These are phyloP conservation scores for Cercospora sp. DNA, from an alignment of 2,329 filamentous ascomycete genomes.

Conservation along the genomic window DNA sequence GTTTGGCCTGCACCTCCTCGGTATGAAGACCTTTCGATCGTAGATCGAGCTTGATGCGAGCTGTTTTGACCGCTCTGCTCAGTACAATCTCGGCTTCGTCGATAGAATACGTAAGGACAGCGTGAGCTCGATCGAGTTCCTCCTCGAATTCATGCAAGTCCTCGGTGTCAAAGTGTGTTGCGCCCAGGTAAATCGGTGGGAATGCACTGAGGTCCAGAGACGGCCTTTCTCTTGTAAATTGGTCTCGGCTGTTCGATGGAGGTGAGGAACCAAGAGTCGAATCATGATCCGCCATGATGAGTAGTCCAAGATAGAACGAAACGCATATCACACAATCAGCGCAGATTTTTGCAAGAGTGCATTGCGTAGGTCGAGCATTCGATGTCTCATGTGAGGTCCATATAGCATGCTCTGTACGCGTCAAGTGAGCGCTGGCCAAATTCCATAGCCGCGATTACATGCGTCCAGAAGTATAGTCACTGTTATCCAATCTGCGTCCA, in stretches of 20 bases:
- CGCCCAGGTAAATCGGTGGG: conserved; percentile 72
- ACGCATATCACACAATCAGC: background rate
- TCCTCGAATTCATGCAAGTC: conserved; percentile 66
- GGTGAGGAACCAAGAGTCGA: conserved; percentile 12
- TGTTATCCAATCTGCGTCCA: background rate
- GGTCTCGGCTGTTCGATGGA: background rate
- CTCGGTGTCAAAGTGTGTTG: conserved; percentile 65
- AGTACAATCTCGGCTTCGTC: conserved; percentile 72
- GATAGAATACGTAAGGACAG: conserved; percentile 68
- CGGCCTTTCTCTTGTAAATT: background rate
- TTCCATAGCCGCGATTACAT: background rate
- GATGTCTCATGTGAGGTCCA: conserved; percentile 7
- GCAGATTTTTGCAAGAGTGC: background rate
- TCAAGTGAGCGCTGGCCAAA: background rate
- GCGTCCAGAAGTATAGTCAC: background rate
- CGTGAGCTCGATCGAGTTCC: conserved; percentile 56
- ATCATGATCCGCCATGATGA: conserved; percentile 4
- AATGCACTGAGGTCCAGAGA: conserved; percentile 47
- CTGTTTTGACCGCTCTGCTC: conserved; percentile 68
- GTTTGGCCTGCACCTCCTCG: conserved; percentile 10
- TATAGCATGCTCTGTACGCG: background rate
- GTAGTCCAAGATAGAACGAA: background rate
- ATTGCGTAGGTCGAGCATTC: background rate
- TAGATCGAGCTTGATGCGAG: conserved; percentile 76
- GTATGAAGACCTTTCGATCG: conserved; percentile 64